Conservation (phyloP, 139 green algal genomes). For the Coccomyxa sp. region DNA sequence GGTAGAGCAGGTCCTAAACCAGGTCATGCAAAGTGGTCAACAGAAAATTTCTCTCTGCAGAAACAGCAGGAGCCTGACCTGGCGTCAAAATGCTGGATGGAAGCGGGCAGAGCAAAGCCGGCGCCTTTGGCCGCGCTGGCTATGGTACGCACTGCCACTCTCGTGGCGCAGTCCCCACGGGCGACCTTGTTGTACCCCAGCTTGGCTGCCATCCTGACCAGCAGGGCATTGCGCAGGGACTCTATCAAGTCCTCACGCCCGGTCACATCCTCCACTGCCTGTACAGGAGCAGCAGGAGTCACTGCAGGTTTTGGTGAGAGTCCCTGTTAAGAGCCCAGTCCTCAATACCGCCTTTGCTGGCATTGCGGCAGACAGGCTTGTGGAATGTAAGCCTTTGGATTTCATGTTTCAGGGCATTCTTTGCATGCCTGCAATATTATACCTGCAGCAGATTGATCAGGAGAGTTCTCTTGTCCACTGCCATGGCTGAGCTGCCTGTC, state of each 20-base stretch:
- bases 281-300: neutral
- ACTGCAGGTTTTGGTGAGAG: too few species aligned
- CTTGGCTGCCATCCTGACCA: constrained; percentile 28
- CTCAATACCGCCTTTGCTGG: neutral
- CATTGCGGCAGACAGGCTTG: neutral
- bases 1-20: too few species aligned
- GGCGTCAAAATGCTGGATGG: constrained; percentile 55
- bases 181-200: constrained; percentile 53
- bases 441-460: neutral
- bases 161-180: constrained; percentile 40
- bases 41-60: too few species aligned
- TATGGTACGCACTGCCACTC: constrained; percentile 49
- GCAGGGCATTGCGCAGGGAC: constrained; percentile 46
- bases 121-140: constrained; percentile 62
- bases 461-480: neutral
- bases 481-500: constrained; percentile 4
- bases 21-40: too few species aligned
- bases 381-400: neutral
- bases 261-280: constrained; percentile 55
- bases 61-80: constrained; percentile 4
- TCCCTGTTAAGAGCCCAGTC: neutral
- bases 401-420: neutral
- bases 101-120: constrained; percentile 54
- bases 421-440: neutral
- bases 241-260: constrained; percentile 59